Conservation (phyloP, 1,139 yeast species). For the Lipomyces yarrowii region DNA sequence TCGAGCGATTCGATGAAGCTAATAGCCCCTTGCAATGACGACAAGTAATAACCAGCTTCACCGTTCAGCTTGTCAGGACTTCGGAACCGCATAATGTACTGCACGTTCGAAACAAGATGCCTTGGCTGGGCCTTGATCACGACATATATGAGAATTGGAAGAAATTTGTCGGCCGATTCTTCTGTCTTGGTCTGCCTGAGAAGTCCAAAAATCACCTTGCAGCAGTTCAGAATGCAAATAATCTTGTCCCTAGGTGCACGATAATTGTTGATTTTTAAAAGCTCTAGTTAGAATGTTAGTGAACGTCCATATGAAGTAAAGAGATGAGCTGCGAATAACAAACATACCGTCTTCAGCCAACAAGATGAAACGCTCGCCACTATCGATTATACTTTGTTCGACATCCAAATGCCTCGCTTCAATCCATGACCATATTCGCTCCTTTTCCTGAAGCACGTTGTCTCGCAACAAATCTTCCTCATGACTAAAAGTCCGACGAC, state of each 20-base stretch:
- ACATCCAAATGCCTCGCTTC: conserved; percentile 81
- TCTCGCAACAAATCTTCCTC: conserved; percentile 68
- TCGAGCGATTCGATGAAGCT: conserved; percentile 68
- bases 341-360: conserved; percentile 56
- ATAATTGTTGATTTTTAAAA: conserved; percentile 75
- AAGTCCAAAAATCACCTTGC: conserved; percentile 88
- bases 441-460: conserved; percentile 54
- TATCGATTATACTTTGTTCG: conserved; percentile 50
- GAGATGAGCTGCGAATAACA: conserved; percentile 36
- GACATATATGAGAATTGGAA: conserved; percentile 82
- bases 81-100: conserved; percentile 83
- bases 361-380: conserved; percentile 62
- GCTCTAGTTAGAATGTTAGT: conserved; percentile 41
- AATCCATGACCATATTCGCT: conserved; percentile 72
- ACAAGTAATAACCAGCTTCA: conserved; percentile 84
- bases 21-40: conserved; percentile 82
- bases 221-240: conserved; percentile 85
- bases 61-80: conserved; percentile 76
- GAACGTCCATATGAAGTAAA: conserved; percentile 37
- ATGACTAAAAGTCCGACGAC: conserved; percentile 53
- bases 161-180: conserved; percentile 91
- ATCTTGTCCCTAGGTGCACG: conserved; percentile 95
- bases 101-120: conserved; percentile 71
- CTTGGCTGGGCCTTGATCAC: conserved; percentile 67
- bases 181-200: conserved; percentile 66